Base-by-base conservation (phyloP, 2,329 filamentous ascomycete genomes). In the Dendrostoma leiphaemia region DNA sequence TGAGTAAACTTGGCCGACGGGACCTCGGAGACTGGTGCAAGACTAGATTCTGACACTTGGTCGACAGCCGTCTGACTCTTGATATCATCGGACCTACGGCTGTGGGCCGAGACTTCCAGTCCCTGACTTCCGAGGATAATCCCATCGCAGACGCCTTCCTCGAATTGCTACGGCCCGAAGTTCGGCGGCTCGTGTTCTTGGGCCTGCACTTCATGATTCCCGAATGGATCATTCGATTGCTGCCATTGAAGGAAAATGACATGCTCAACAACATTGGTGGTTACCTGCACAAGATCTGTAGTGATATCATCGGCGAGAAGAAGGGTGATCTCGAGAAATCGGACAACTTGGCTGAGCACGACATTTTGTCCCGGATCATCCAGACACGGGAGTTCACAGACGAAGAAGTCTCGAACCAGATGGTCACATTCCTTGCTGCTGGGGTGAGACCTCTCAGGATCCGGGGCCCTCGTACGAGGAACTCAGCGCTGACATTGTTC, bases 351-450 rank as follows among this genome's bases (percentile, higher is more conserved):
- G 48, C 52, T 17, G 47, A 51, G 47, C 47, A 54, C 40, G 52
- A 46, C 24, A 54, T 54, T 7, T 8, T 54, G 41, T 54, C 52
- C 2, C 19, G 47, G 12, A 54, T 54, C 17, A 54, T 54, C 10
- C 52, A 54, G 52, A 54, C 52, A 3, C 46, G 52, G n/a, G 46
- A 54, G 15, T 54, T 54, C 28, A 50, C 52, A 13, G 52, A 54
- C 15, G 40, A 34, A 7, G 46, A 50, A 19, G 38, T 54, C n/a
- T 48, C 38, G n/a, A 23, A 54, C 23, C 52, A 54, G 26, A 54
- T 54, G 52, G 32, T 54, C 6, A 54, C 52, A 7, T 54, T 51
- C 41, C 48, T 54, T 9, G 46, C 47, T 9, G 52, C 52, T 8
- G 52, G 52, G 13, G 52, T 54, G 15, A 45, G 52, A 24, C n/a